phyloP scores from a whole-genome alignment of 495 filamentous ascomycete species.

The Recurvomyces mirabilis region DNA sequence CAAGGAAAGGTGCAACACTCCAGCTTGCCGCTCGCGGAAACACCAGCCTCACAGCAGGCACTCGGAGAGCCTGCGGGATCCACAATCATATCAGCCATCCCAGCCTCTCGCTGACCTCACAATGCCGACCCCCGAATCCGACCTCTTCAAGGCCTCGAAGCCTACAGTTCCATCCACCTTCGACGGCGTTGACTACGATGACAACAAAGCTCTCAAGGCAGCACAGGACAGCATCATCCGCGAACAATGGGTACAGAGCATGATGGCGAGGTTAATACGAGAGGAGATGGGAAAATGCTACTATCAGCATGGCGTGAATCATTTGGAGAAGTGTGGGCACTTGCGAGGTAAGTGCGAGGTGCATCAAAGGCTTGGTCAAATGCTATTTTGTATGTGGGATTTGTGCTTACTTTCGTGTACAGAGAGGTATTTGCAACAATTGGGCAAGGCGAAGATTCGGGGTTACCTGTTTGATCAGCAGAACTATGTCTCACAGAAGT shows the following conservation, averaged over 20 bases:
- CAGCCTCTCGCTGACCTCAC: too few relatives aligned
- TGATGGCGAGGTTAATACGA: slow-evolving; percentile 90
- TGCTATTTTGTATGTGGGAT: not conserved
- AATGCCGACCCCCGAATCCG: slow-evolving; percentile 92
- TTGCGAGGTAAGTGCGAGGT: slow-evolving; percentile 62
- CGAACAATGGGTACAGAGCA: slow-evolving; percentile 93
- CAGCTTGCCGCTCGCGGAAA: too few relatives aligned
- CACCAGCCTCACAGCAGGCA: too few relatives aligned
- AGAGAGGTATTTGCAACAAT: slow-evolving; percentile 90
- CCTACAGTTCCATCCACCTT: slow-evolving; percentile 88
- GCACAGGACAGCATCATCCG: slow-evolving; percentile 89
- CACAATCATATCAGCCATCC: too few relatives aligned
- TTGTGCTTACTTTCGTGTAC: too few relatives aligned
- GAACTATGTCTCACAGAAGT: slow-evolving; percentile 55
- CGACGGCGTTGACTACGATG: slow-evolving; percentile 93
- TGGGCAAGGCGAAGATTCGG: slow-evolving; percentile 72
- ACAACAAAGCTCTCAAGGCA: slow-evolving; percentile 77
- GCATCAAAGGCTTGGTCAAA: not conserved
- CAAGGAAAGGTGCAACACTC: not conserved
- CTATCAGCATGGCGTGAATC: slow-evolving; percentile 85
- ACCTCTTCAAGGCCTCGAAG: slow-evolving; percentile 87
- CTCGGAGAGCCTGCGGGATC: too few relatives aligned
- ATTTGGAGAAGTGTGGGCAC: slow-evolving; percentile 89
- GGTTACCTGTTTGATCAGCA: slow-evolving; percentile 89
- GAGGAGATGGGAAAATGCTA: slow-evolving; percentile 97